Evolutionary conservation across 805 yeast species (phyloP).

Genomic region (Hanseniaspora thailandica): DNA sequence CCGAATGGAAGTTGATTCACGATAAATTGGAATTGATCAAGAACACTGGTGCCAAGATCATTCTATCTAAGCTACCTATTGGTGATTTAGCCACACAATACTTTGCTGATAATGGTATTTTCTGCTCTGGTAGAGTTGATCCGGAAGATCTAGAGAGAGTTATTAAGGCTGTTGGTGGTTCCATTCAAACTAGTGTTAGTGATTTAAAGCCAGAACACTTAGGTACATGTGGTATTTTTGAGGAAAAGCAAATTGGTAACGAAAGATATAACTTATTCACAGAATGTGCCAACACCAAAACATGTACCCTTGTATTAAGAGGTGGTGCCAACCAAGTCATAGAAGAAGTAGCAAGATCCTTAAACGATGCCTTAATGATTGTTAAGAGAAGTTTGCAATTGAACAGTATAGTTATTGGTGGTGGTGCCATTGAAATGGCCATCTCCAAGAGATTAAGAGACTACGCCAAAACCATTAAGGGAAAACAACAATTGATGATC

Average conservation of each 20-base stretch:
- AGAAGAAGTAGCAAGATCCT: constrained; percentile 93
- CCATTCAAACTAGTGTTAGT: constrained; percentile 65
- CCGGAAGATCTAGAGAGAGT: constrained; percentile 86
- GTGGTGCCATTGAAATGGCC: constrained; percentile 99
- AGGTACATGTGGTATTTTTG: constrained; percentile 76
- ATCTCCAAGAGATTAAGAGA: constrained; percentile 79
- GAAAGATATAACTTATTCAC: constrained; percentile 88
- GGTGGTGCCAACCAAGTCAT: constrained; percentile 98
- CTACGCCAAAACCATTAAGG: constrained; percentile 75
- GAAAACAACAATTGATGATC: constrained; percentile 88
- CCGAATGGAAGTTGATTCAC: constrained; percentile 94
- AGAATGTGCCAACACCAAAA: constrained; percentile 84
- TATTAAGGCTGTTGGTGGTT: constrained; percentile 86
- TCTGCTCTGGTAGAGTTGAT: constrained; percentile 94
- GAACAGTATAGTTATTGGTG: constrained; percentile 87
- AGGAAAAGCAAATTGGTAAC: constrained; percentile 90
- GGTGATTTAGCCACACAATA: constrained; percentile 98
- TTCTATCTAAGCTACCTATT: constrained; percentile 86
- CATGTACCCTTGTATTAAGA: constrained; percentile 84
- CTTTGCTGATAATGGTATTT: constrained; percentile 89
- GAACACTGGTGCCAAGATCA: constrained; percentile 80
- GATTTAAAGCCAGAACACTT: constrained; percentile 59
- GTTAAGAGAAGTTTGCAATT: constrained; percentile 89
- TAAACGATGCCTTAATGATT: constrained; percentile 97
- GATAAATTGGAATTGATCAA: constrained; percentile 74